Conservation (phyloP, 768 basidiomycete species). For the Tricholoma flavovirens region DNA sequence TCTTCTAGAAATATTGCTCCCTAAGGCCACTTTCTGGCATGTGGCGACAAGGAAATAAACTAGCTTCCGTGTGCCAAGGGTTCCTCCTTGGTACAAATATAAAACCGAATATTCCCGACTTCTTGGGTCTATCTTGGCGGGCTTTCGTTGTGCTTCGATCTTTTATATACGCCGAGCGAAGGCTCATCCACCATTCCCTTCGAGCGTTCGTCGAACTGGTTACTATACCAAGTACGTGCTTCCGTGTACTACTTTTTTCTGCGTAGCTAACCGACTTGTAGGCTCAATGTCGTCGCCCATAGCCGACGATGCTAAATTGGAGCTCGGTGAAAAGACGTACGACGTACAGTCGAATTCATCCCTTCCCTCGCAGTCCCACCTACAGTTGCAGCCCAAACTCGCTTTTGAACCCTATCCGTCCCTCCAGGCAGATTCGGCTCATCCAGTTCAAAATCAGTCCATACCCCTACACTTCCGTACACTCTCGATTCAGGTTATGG, state of each 20-base stretch:
- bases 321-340: background rate
- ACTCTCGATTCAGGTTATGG: slow-evolving; percentile 17
- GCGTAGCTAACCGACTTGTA: background rate
- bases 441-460: slow-evolving; percentile 5
- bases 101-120: background rate
- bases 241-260: background rate
- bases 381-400: background rate
- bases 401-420: background rate
- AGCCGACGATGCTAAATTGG: background rate
- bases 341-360: background rate
- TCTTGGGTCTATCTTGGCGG: background rate
- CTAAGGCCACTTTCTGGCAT: background rate
- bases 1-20: background rate
- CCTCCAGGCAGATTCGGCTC: background rate
- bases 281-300: background rate
- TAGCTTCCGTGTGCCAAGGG: too few species aligned
- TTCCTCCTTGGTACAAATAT: background rate
- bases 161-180: background rate
- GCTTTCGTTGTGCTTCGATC: background rate
- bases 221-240: background rate
- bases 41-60: background rate
- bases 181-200: background rate
- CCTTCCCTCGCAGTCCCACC: background rate
- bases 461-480: slow-evolving; percentile 17
- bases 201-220: background rate